These are phyloP conservation scores for Cercospora beticola DNA, from an alignment of 2,329 filamentous ascomycete species.

Conservation along the genomic window DNA sequence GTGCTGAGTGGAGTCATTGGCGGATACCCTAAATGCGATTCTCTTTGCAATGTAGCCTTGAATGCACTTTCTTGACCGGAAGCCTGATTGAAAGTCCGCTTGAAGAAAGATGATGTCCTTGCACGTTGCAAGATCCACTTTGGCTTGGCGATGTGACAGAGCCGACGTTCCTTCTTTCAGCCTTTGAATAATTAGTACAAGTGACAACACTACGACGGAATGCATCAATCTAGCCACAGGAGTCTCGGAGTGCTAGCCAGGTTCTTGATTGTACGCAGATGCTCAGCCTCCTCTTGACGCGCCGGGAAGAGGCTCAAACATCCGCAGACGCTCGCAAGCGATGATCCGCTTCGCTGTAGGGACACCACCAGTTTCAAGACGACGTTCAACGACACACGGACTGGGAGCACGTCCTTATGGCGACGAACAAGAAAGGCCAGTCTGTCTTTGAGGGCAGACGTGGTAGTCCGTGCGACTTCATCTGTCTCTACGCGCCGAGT, in stretches of 20 bases:
- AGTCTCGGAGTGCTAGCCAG: background rate
- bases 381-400: background rate
- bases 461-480: constrained; percentile 23
- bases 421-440: background rate
- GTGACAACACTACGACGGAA: background rate
- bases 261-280: background rate
- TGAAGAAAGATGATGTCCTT: background rate
- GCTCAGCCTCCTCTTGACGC: constrained; percentile 16
- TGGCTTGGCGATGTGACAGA: background rate
- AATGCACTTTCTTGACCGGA: background rate
- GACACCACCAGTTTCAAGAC: constrained; percentile 5
- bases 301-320: constrained; percentile 24
- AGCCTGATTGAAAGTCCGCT: background rate
- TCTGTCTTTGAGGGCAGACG: background rate
- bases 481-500: constrained; percentile 26
- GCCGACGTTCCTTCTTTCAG: background rate
- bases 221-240: background rate
- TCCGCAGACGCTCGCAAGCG: constrained; percentile 25
- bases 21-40: constrained; percentile 10
- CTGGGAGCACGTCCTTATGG: background rate
- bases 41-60: background rate
- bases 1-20: constrained; percentile 3
- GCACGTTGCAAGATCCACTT: background rate
- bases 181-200: background rate
- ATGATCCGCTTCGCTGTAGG: constrained; percentile 6